Evolutionary conservation across 2,329 filamentous ascomycete genomes (phyloP), one percentile per base, ranked within the genome.

Genomic region (Trichoderma harzianum): DNA sequence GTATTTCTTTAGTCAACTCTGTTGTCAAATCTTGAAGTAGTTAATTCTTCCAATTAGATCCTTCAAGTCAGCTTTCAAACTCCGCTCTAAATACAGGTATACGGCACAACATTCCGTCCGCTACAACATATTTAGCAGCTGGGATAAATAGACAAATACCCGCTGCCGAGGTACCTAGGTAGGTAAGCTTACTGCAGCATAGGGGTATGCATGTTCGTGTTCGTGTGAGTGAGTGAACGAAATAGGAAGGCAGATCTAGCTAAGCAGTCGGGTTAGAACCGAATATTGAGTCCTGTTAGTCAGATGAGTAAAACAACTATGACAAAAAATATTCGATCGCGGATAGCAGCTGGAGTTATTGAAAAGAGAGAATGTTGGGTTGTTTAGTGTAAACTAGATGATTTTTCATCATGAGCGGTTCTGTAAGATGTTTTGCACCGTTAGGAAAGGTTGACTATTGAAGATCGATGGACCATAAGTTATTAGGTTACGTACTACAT

Each of bases 131-230:
- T 32, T n/a, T 1, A 64, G 39, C 26, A 47, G 21, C 16, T 24
- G 5, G 14, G 26, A 39, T 21, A 30, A 24, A 7, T 28, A 8
- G 28, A 12, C 10, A 11, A 55, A 67, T 57, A 67, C 16, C 39
- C 39, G 32, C 51, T 67, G 47, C 16, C 18, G 11, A 67, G 36
- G 34, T 36, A 34, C 34, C 34, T 36, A 36, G 34, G 34, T 36
- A 36, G 32, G 64, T 67, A 30, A 67, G 64, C 64, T 67, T 67
- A 67, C 64, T 67, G 64, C 51, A 57, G 21, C 32, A 67, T 26
- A 39, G 21, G 64, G 21, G 64, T 18, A 55, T 67, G 47, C 51
- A 39, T 67, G 26, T 18, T 43, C 12, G 10, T 12, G 34, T 12
- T 30, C 7, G 10, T 12, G 34, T 43, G 24, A 7, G 12, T 55